Conservation (phyloP, 805 yeast species). For the Scheffersomyces ergatensis region DNA sequence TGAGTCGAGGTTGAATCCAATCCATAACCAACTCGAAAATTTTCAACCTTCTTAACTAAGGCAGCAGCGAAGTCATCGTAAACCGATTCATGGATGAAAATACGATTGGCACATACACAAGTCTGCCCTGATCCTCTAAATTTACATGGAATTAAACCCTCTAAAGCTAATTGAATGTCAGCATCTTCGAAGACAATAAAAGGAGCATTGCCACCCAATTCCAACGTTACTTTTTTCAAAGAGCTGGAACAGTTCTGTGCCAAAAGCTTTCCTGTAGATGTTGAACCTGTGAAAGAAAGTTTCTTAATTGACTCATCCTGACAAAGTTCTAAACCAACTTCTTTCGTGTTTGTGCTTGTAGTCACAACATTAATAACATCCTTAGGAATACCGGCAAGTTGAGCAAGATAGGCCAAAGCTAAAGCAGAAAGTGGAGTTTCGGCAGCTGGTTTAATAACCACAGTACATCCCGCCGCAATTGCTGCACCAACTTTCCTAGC, state of each 20-base stretch:
- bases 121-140: slow-evolving; percentile 80
- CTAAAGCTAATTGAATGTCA: slow-evolving; percentile 61
- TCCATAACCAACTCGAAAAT: slow-evolving; percentile 57
- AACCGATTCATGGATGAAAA: slow-evolving; percentile 60
- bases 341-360: slow-evolving; percentile 50
- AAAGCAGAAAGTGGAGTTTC: slow-evolving; percentile 61
- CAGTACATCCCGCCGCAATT: slow-evolving; percentile 63
- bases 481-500: slow-evolving; percentile 66
- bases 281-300: slow-evolving; percentile 77
- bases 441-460: slow-evolving; percentile 59
- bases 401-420: slow-evolving; percentile 53
- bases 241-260: slow-evolving; percentile 60
- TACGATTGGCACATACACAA: slow-evolving; percentile 75
- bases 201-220: slow-evolving; percentile 82
- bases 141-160: slow-evolving; percentile 62
- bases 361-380: slow-evolving; percentile 53
- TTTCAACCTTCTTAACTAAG: slow-evolving; percentile 45
- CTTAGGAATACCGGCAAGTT: slow-evolving; percentile 59
- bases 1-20: slow-evolving; percentile 50
- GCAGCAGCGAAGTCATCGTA: slow-evolving; percentile 58
- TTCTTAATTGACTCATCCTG: slow-evolving; percentile 57
- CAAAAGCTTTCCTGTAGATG: slow-evolving; percentile 66
- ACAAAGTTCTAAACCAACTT: slow-evolving; percentile 51
- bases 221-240: slow-evolving; percentile 69
- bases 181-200: slow-evolving; percentile 75